These are phyloP conservation scores for Plenodomus tracheiphilus DNA, from an alignment of 2,329 filamentous ascomycete species.

Conservation along the genomic window DNA sequence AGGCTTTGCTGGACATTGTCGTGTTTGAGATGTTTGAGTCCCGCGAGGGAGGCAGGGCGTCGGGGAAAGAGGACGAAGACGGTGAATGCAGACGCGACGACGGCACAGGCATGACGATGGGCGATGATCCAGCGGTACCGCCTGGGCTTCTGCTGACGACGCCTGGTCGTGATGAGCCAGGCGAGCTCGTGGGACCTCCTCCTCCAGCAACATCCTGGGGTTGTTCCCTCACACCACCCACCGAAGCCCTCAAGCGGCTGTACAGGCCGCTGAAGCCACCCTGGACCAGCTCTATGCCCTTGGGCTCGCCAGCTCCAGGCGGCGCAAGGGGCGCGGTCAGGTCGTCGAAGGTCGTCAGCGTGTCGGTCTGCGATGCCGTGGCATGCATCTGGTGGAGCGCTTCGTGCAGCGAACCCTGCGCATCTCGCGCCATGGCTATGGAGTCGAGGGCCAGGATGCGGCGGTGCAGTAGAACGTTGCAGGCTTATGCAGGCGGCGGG, in stretches of 20 bases:
- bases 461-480: conserved; percentile 2
- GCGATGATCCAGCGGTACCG: conserved; percentile 39
- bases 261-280: conserved; percentile 89
- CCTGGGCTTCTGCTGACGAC: conserved; percentile 23
- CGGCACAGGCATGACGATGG: conserved; percentile 40
- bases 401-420: conserved; percentile 24
- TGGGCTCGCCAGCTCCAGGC: conserved; percentile 64
- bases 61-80: conserved; percentile 40
- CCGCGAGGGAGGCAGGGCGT: conserved; percentile 38
- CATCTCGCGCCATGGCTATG: conserved; percentile 31
- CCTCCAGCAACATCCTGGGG: conserved; percentile 28
- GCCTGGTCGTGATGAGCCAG: conserved; percentile 14
- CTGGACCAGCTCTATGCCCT: conserved; percentile 75
- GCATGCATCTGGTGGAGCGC: conserved; percentile 82
- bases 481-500: conserved; percentile 4
- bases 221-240: conserved; percentile 68
- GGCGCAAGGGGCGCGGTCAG: conserved; percentile 72
- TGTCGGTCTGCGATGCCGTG: conserved; percentile 80
- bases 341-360: conserved; percentile 91
- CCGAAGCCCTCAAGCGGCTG: conserved; percentile 78
- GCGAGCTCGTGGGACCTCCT: conserved; percentile 18
- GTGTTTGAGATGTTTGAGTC: conserved; percentile 38
- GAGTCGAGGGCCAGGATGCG: background rate
- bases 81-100: conserved; percentile 46
- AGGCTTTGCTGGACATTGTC: conserved; percentile 34